phyloP scores from a whole-genome alignment of 139 green algal genomes.

The Closterium sp. region DNA sequence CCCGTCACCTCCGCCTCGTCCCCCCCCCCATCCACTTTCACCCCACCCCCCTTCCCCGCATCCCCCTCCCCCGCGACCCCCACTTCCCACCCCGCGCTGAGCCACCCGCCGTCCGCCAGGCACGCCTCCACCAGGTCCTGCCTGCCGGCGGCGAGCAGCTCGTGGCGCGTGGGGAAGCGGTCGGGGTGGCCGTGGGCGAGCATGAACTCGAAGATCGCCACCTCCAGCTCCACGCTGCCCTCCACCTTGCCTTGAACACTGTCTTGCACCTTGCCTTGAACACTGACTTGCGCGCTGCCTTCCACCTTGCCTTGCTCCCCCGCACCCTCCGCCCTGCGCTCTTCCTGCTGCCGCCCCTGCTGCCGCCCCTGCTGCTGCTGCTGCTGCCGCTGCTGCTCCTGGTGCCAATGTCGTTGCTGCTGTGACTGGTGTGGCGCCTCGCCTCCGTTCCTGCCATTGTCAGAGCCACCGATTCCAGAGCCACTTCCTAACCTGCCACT shows the following conservation, averaged over 20 bases:
- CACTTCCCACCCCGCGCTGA: slow-evolving; percentile 20
- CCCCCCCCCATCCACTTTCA: neutral
- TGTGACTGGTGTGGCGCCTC: too few species aligned
- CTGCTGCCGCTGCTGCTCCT: neutral
- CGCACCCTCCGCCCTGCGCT: too few species aligned
- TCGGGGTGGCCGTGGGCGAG: neutral
- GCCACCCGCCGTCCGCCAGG: slow-evolving; percentile 18
- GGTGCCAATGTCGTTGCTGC: too few species aligned
- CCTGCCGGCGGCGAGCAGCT: slow-evolving; percentile 20
- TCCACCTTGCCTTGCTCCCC: neutral
- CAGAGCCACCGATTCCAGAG: too few species aligned
- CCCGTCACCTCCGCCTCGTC: neutral
- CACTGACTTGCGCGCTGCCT: too few species aligned
- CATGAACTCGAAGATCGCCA: slow-evolving; percentile 41
- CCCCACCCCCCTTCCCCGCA: neutral
- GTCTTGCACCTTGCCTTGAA: neutral
- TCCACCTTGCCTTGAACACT: too few species aligned
- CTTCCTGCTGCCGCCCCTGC: neutral
- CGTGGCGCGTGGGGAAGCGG: slow-evolving; percentile 10
- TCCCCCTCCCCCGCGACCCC: neutral
- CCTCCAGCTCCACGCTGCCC: slow-evolving; percentile 19
- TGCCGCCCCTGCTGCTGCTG: neutral
- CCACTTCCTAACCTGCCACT: too few species aligned
- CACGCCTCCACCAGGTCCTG: slow-evolving; percentile 21
- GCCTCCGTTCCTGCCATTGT: too few species aligned